Percentiles rank a stretch among this genome's conserved stretches.
Conservation (phyloP, 306 rosid species). For the Cicer arietinum region DNA sequence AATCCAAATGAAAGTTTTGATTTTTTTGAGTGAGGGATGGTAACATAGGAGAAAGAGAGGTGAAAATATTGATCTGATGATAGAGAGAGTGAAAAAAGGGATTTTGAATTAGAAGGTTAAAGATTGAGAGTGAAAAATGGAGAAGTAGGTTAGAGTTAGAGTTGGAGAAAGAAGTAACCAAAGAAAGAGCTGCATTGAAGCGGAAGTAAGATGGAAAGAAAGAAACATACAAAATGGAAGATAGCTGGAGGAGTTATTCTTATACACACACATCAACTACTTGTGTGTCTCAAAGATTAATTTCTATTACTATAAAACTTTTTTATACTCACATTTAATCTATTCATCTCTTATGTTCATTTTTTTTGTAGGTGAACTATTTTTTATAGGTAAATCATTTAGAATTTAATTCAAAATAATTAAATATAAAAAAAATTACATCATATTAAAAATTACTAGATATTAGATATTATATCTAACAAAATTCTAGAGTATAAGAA, state of each 20-base stretch:
- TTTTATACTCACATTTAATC: neutral
- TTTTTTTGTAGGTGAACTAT: too few relatives aligned
- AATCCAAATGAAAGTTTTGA: slow-evolving; percentile 44
- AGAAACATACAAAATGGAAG: slow-evolving; percentile 33
- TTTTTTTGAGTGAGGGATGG: slow-evolving; percentile 5
- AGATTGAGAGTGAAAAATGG: slow-evolving; percentile 47
- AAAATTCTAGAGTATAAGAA: too few relatives aligned
- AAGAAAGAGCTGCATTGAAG: slow-evolving; percentile 43
- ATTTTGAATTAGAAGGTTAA: slow-evolving; percentile 29
- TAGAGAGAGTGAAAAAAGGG: slow-evolving; percentile 43
- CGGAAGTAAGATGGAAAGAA: slow-evolving; percentile 40
- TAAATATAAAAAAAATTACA: too few relatives aligned
- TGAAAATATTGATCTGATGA: slow-evolving; percentile 45
- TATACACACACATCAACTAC: neutral
- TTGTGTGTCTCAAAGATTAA: too few relatives aligned
- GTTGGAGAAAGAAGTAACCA: slow-evolving; percentile 43
- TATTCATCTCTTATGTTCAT: too few relatives aligned
- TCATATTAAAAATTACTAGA: too few relatives aligned
- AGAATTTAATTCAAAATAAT: too few relatives aligned
- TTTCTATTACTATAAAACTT: neutral
- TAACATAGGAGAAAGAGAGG: neutral
- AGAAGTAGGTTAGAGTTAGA: slow-evolving; percentile 41
- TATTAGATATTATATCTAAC: too few relatives aligned
- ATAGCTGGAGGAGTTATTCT: neutral
- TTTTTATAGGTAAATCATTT: too few relatives aligned